A percentile compares a stretch with the other conserved stretches of the same genome.
Evolutionary conservation across 2,329 filamentous ascomycete genomes (phyloP).

Genomic region (Fusarium nurragi): DNA sequence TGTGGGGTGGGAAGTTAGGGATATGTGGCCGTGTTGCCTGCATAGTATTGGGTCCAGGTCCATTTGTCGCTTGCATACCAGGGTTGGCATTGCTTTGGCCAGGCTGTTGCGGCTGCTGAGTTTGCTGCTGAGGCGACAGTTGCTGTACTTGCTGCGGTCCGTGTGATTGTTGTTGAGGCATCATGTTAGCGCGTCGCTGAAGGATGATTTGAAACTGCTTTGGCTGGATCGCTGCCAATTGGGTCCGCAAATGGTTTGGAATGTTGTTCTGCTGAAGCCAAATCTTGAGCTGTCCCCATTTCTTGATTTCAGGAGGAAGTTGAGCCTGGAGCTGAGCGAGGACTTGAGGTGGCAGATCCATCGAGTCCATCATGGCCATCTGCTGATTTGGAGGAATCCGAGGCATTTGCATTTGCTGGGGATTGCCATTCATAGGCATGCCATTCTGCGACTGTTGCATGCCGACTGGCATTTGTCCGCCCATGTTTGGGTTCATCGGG

Average conservation of each 20-base stretch:
- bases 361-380: slow-evolving; percentile 56
- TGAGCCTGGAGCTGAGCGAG: slow-evolving; percentile 42
- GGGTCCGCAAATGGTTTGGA: slow-evolving; percentile 44
- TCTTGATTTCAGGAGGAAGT: slow-evolving; percentile 57
- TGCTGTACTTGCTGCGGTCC: slow-evolving; percentile 26
- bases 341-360: slow-evolving; percentile 57
- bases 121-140: slow-evolving; percentile 27
- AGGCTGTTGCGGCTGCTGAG: slow-evolving; percentile 39
- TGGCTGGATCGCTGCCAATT: slow-evolving; percentile 50
- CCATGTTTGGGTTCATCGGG: slow-evolving; percentile 48
- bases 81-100: slow-evolving; percentile 45
- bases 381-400: slow-evolving; percentile 47
- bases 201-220: slow-evolving; percentile 52
- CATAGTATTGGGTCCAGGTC: slow-evolving; percentile 45
- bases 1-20: slow-evolving; percentile 44
- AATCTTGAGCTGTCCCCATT: slow-evolving; percentile 58
- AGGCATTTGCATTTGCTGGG: slow-evolving; percentile 44
- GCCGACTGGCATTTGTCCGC: slow-evolving; percentile 43
- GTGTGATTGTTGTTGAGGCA: slow-evolving; percentile 39
- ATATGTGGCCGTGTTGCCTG: slow-evolving; percentile 41
- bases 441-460: slow-evolving; percentile 48
- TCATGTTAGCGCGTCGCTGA: slow-evolving; percentile 45
- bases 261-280: slow-evolving; percentile 54
- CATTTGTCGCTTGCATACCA: slow-evolving; percentile 35
- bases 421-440: slow-evolving; percentile 41